Evolutionary conservation across 73 alveolate species (phyloP).

Genomic region (Urostyla sp.): DNA sequence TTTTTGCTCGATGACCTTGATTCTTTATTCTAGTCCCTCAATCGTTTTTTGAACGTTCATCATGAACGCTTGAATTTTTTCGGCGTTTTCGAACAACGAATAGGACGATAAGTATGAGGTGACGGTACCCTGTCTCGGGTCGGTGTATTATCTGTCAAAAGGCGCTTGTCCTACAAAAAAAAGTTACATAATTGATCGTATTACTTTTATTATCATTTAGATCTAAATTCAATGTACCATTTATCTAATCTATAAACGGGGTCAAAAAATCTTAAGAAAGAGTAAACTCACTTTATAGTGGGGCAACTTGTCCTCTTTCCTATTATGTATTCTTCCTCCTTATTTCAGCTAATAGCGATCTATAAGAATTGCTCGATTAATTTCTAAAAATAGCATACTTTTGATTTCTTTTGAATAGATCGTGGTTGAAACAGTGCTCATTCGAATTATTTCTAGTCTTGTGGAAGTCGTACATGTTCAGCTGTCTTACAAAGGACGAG

Average conservation of each 20-base stretch:
- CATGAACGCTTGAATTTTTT: not conserved
- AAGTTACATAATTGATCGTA: too few relatives aligned
- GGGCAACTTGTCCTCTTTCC: too few relatives aligned
- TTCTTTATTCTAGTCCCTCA: conserved; percentile 24
- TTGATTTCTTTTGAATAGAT: conserved; percentile 56
- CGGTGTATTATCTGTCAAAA: too few relatives aligned
- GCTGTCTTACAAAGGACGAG: conserved; percentile 96
- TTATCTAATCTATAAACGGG: too few relatives aligned
- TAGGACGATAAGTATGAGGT: too few relatives aligned
- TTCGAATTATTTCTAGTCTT: conserved; percentile 83
- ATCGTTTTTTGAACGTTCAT: not conserved
- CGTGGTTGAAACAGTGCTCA: conserved; percentile 74
- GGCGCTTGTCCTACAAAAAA: too few relatives aligned
- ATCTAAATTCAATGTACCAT: too few relatives aligned
- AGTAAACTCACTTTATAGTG: too few relatives aligned
- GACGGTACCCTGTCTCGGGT: too few relatives aligned
- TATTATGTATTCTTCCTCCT: conserved; percentile 56
- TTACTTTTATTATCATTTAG: too few relatives aligned
- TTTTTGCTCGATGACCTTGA: conserved; percentile 13
- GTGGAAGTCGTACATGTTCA: conserved; percentile 97
- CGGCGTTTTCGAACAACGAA: not conserved
- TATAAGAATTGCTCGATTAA: too few relatives aligned
- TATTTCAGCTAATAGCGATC: conserved; percentile 38
- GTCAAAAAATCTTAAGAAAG: too few relatives aligned
- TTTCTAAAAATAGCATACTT: conserved; percentile 23